Conservation (phyloP, 225 moss, liverwort and hornwort genomes). For the Straminergon stramineum region DNA sequence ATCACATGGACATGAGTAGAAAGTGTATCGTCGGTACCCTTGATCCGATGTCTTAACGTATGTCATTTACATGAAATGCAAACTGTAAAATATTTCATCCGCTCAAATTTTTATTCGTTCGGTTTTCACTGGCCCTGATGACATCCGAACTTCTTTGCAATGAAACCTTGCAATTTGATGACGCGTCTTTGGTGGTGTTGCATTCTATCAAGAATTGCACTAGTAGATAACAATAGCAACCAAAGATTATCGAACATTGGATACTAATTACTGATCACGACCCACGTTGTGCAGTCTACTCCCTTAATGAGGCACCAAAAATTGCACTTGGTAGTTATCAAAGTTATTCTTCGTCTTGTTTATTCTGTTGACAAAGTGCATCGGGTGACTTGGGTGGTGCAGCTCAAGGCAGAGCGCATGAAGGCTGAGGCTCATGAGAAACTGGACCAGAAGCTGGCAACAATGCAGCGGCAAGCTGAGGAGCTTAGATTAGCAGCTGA, state of each 20-base stretch:
- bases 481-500: slow-evolving; percentile 53
- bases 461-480: slow-evolving; percentile 45
- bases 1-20: neutral
- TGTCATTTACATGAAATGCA: neutral
- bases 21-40: neutral
- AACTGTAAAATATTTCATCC: no score
- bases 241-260: neutral
- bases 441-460: slow-evolving; percentile 40
- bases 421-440: slow-evolving; percentile 58
- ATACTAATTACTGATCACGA: neutral
- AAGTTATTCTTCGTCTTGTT: neutral
- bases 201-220: neutral
- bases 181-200: neutral
- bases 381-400: neutral
- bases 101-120: neutral
- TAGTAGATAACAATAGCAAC: neutral
- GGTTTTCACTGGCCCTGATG: neutral
- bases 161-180: neutral
- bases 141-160: neutral
- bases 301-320: no score
- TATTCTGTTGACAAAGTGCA: neutral
- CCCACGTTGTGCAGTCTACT: neutral
- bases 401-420: slow-evolving; percentile 79
- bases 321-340: neutral
- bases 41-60: neutral